These are phyloP conservation scores for Chiua virens DNA, from an alignment of 768 basidiomycete genomes.

Conservation along the genomic window DNA sequence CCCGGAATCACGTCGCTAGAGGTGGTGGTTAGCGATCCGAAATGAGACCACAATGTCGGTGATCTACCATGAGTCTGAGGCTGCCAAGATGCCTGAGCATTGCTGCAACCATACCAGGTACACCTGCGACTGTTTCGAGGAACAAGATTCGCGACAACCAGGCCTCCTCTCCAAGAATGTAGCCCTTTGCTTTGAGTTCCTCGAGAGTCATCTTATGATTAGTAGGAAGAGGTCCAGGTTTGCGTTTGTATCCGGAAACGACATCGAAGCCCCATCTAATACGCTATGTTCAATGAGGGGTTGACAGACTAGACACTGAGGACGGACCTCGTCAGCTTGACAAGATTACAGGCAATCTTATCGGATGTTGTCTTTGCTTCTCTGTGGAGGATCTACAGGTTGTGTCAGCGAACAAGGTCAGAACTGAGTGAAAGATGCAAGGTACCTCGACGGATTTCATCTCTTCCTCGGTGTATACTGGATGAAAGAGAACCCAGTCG, in stretches of 20 bases:
- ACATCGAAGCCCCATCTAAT: constrained; percentile 73
- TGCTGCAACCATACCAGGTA: constrained; percentile 95
- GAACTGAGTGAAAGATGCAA: constrained; percentile 1
- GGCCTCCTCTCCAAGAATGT: constrained; percentile 67
- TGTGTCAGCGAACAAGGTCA: constrained; percentile 2
- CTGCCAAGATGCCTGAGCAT: constrained; percentile 85
- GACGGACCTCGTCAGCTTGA: constrained; percentile 50
- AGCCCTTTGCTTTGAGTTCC: constrained; percentile 73
- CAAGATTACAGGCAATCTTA: constrained; percentile 66
- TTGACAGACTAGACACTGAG: not conserved
- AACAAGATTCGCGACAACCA: constrained; percentile 75
- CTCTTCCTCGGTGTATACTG: constrained; percentile 81
- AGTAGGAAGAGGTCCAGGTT: constrained; percentile 48
- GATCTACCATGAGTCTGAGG: constrained; percentile 79
- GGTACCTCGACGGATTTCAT: constrained; percentile 68
- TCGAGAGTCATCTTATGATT: constrained; percentile 63
- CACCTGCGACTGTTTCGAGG: constrained; percentile 90
- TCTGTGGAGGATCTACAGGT: constrained; percentile 63
- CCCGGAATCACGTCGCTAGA: constrained; percentile 52
- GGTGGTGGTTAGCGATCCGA: constrained; percentile 6
- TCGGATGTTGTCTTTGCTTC: constrained; percentile 68
- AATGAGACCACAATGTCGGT: constrained; percentile 6
- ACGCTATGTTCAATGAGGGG: constrained; percentile 1
- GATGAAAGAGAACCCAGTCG: constrained; percentile 93
- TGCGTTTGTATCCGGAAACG: constrained; percentile 83